Conservation (phyloP, 1,284 basidiomycete species). For the Fistulina hepatica region DNA sequence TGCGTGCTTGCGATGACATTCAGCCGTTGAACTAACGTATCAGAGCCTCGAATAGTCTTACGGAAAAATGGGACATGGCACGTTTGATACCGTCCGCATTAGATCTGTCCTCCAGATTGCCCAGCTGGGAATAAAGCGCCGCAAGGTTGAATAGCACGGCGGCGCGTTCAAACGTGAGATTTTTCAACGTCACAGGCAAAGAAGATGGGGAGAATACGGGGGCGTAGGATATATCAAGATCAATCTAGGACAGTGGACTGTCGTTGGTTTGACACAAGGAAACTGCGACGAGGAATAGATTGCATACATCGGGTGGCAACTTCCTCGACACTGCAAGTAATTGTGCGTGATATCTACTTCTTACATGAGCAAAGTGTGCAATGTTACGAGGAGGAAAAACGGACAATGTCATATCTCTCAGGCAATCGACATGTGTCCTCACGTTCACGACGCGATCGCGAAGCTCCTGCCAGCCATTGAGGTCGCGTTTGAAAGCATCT, state of each 20-base stretch:
- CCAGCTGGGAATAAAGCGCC: conserved; percentile 69
- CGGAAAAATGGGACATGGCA: conserved; percentile 64
- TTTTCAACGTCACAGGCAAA: conserved; percentile 55
- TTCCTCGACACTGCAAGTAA: conserved; percentile 58
- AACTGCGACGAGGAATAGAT: conserved; percentile 3
- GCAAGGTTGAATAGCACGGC: conserved; percentile 78
- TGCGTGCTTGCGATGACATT: conserved; percentile 42
- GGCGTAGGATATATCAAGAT: conserved; percentile 65
- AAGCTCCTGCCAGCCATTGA: conserved; percentile 59
- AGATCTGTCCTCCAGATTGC: conserved; percentile 54
- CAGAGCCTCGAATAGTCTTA: conserved; percentile 22
- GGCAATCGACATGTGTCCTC: conserved; percentile 45
- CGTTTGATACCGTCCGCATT: conserved; percentile 70
- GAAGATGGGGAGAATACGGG: conserved; percentile 52
- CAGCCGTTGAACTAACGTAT: conserved; percentile 5
- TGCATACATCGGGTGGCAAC: conserved; percentile 32
- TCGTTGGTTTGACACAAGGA: conserved; percentile 8
- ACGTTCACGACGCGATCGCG: conserved; percentile 54
- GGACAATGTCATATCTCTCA: conserved; percentile 39
- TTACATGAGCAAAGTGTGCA: not conserved
- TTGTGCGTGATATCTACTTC: conserved; percentile 77
- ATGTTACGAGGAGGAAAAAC: conserved; percentile 13
- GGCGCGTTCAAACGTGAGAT: conserved; percentile 70
- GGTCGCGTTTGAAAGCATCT: conserved; percentile 78
- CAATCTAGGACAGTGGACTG: conserved; percentile 50